Percentiles rank a stretch among this genome's conserved stretches.
Evolutionary conservation across 495 filamentous ascomycete species (phyloP).

Genomic region (Lentithecium fluviatile): DNA sequence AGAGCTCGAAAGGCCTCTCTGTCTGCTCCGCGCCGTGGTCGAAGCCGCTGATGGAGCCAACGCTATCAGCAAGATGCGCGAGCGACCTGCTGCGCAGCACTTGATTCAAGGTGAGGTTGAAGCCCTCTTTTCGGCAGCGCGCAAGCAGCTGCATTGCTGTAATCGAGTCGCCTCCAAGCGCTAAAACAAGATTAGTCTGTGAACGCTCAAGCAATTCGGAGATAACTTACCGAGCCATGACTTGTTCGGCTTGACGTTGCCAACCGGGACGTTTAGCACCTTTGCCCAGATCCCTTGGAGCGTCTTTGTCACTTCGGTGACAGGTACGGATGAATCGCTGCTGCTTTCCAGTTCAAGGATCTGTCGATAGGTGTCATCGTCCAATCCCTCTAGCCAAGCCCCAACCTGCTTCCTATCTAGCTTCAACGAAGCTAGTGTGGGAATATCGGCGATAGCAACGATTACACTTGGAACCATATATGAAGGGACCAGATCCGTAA

Average conservation of each 20-base stretch:
- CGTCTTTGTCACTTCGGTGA: slow-evolving; percentile 9
- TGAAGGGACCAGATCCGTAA: slow-evolving; percentile 27
- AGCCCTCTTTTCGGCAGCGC: slow-evolving; percentile 29
- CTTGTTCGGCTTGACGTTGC: slow-evolving; percentile 22
- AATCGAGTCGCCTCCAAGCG: slow-evolving; percentile 27
- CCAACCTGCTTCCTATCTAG: slow-evolving; percentile 31
- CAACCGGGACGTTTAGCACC: slow-evolving; percentile 23
- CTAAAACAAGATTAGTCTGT: neutral
- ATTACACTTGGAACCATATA: slow-evolving; percentile 38
- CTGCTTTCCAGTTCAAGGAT: slow-evolving; percentile 26
- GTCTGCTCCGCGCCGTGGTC: slow-evolving; percentile 11
- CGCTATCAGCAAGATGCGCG: slow-evolving; percentile 21
- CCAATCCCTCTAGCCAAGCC: slow-evolving; percentile 27
- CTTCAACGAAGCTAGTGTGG: slow-evolving; percentile 31
- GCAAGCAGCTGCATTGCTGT: slow-evolving; percentile 36
- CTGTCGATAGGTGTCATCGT: slow-evolving; percentile 12
- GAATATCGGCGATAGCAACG: slow-evolving; percentile 21
- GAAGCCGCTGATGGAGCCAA: neutral
- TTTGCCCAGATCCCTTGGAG: slow-evolving; percentile 24
- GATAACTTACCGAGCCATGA: slow-evolving; percentile 23
- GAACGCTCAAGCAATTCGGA: neutral
- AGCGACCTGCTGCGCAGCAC: slow-evolving; percentile 35
- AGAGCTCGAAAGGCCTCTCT: slow-evolving; percentile 29
- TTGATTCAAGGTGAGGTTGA: slow-evolving; percentile 32
- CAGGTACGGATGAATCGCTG: slow-evolving; percentile 8